These are phyloP conservation scores for Vanderwaltozyma polyspora DNA, from an alignment of 805 yeast genomes.

Conservation along the genomic window DNA sequence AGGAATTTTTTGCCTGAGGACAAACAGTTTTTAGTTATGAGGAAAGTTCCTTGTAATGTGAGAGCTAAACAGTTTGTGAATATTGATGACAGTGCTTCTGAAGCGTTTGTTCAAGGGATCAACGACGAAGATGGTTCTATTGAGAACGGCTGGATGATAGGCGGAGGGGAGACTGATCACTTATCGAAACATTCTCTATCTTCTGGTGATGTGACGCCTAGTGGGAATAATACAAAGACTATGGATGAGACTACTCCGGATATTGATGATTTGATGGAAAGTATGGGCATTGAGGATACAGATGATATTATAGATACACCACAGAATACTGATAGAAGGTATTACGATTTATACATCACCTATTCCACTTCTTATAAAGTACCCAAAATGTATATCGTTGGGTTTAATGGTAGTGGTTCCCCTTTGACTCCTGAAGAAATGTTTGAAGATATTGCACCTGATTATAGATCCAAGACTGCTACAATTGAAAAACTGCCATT, in stretches of 20 bases:
- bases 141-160: slow-evolving; percentile 50
- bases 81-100: slow-evolving; percentile 25
- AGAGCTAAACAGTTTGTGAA: slow-evolving; percentile 50
- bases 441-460: slow-evolving; percentile 90
- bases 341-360: slow-evolving; percentile 81
- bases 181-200: too few relatives aligned
- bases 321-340: slow-evolving; percentile 37
- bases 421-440: slow-evolving; percentile 81
- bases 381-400: slow-evolving; percentile 87
- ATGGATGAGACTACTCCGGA: slow-evolving; percentile 2
- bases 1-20: slow-evolving; percentile 68
- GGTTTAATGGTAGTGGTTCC: slow-evolving; percentile 70
- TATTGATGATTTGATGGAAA: slow-evolving; percentile 20
- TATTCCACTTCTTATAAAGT: slow-evolving; percentile 93
- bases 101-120: not conserved
- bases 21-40: slow-evolving; percentile 79
- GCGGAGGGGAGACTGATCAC: not conserved
- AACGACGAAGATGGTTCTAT: slow-evolving; percentile 25
- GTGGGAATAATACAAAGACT: not conserved
- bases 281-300: slow-evolving; percentile 27
- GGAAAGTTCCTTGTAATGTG: slow-evolving; percentile 76
- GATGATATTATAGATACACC: slow-evolving; percentile 36
- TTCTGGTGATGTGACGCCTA: too few relatives aligned
- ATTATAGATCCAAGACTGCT: slow-evolving; percentile 90
- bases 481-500: slow-evolving; percentile 92